Evolutionary conservation across 2,329 filamentous ascomycete genomes (phyloP), one percentile per base, ranked within the genome.

Genomic region (Stemphylium lycopersici): DNA sequence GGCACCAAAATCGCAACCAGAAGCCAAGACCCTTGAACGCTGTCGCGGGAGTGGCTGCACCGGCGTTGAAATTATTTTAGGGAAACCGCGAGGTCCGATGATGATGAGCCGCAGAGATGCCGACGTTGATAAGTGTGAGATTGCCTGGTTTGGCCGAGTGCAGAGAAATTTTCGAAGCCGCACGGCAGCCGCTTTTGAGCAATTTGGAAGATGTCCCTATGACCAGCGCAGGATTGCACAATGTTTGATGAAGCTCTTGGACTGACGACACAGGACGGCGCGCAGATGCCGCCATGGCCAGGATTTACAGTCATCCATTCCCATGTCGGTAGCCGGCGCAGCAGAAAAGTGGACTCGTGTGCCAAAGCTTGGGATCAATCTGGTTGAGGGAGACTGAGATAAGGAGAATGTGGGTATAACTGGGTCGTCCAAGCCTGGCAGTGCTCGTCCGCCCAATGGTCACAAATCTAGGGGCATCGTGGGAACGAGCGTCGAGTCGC

Each of bases 321-420:
- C 60, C 52, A 59, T 56, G 51, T 29, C 34, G 60, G 59, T 39
- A 62, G 55, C 47, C 54, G 50, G 55, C 57, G 66, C 63, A 56
- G 49, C 52, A 61, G 58, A 71, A 70, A 70, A 71, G 67, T 71
- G 69, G 69, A 64, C 60, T 47, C 53, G 51, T 50, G 56, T 61
- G 60, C 56, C 61, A 63, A 57, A 59, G 48, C 58, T 59, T 63
- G 59, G 64, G 50, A 59, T 55, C 44, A 54, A 40, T 56, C 61
- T 68, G 57, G 52, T 68, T 68, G 49, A 66, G 66, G 65, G 41
- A 69, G 66, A 59, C 62, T 65, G 61, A 69, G 69, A 72, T 71
- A 72, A 71, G 62, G 43, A 63, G 54, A 62, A 37, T 62, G 69
- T 72, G 70, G 69, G 65, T 71, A 72, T 59, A 70, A 66, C 55